Percentiles rank a stretch among this genome's conserved stretches.
phyloP scores from a whole-genome alignment of 768 basidiomycete genomes.

The Panus rudis region DNA sequence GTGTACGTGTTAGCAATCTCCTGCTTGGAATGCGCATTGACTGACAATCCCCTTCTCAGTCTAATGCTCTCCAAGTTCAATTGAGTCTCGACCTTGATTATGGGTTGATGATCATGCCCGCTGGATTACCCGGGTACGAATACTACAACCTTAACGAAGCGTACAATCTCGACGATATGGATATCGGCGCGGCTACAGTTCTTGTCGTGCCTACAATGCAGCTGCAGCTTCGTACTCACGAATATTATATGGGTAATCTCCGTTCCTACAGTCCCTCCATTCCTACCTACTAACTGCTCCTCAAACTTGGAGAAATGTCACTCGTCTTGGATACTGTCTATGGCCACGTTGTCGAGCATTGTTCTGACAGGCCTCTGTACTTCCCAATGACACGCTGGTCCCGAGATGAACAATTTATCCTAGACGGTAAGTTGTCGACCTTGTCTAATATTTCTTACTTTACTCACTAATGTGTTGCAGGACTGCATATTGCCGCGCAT shows the following conservation, averaged over 20 bases:
- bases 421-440: constrained; percentile 36
- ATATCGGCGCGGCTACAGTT: constrained; percentile 48
- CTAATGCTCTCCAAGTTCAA: constrained; percentile 77
- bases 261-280: not conserved
- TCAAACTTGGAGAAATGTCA: constrained; percentile 54
- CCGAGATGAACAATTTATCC: constrained; percentile 33
- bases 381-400: constrained; percentile 11
- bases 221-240: constrained; percentile 71
- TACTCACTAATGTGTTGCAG: constrained; percentile 28
- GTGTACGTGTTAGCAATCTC: constrained; percentile 36
- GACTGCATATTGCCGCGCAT: constrained; percentile 73
- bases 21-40: not conserved
- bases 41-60: constrained; percentile 33
- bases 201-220: constrained; percentile 63
- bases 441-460: not conserved
- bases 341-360: constrained; percentile 42
- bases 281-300: not conserved
- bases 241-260: constrained; percentile 80
- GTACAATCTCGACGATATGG: constrained; percentile 21
- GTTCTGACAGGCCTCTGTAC: constrained; percentile 35
- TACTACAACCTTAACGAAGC: constrained; percentile 19
- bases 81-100: constrained; percentile 46
- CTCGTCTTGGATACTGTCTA: constrained; percentile 61
- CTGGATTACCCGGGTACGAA: constrained; percentile 60
- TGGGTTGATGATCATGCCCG: constrained; percentile 56